phyloP scores from a whole-genome alignment of 2,329 filamentous ascomycete genomes.

The Pseudohalonectria lignicola region DNA sequence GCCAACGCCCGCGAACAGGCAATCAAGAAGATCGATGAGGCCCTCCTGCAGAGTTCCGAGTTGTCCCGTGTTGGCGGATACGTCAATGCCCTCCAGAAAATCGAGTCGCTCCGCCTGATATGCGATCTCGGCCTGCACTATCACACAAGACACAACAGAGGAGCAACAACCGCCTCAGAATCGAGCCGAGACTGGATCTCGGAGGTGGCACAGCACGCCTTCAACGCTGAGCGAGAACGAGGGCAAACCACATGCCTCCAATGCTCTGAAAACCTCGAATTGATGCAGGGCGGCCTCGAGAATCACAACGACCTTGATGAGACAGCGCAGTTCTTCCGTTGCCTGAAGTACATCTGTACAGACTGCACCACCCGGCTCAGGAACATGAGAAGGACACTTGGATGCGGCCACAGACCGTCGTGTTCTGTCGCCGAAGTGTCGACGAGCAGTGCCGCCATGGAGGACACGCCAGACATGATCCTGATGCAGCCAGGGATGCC shows the following conservation, averaged over 20 bases:
- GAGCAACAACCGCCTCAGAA: background rate
- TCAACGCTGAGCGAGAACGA: conserved; percentile 21
- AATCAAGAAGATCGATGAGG: conserved; percentile 21
- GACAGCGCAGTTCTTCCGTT: conserved; percentile 17
- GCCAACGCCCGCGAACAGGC: conserved; percentile 15
- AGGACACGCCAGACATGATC: conserved; percentile 6
- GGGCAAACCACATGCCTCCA: conserved; percentile 13
- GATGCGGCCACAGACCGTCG: conserved; percentile 14
- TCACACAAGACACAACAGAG: conserved; percentile 13
- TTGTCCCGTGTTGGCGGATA: conserved; percentile 12
- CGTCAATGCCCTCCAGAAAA: conserved; percentile 30
- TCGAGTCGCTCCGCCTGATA: conserved; percentile 31
- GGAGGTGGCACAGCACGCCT: conserved; percentile 20
- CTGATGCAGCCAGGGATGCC: background rate
- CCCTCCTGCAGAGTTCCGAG: conserved; percentile 8
- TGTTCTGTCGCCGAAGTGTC: conserved; percentile 15
- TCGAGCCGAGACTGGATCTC: conserved; percentile 7
- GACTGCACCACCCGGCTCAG: conserved; percentile 12
- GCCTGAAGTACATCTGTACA: conserved; percentile 19
- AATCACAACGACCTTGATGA: background rate
- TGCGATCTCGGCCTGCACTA: conserved; percentile 35
- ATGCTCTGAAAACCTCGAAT: conserved; percentile 15
- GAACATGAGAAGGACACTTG: background rate
- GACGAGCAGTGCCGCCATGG: conserved; percentile 9
- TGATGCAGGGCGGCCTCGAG: conserved; percentile 11